A percentile compares a stretch with the other conserved stretches of the same genome.
Evolutionary conservation across 371 early-diverging fungal genomes (phyloP).

Genomic region (Paramicrosporidium saccamoebae): DNA sequence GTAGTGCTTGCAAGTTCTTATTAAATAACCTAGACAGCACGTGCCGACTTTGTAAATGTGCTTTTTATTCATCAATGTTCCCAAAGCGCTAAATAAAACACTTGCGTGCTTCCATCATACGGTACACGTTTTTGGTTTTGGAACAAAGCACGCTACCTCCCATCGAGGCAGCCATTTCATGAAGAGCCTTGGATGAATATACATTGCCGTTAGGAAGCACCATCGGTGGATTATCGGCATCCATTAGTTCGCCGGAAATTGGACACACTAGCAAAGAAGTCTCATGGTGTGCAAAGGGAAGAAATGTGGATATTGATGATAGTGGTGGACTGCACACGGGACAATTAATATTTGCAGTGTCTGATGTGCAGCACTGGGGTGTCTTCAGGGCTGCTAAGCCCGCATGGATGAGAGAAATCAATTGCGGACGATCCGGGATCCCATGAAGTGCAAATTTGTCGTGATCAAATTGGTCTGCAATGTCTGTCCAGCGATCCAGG

Average conservation of each 20-base stretch:
- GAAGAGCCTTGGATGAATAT: slow-evolving; percentile 44
- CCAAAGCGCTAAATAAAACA: slow-evolving; percentile 60
- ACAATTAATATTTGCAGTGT: slow-evolving; percentile 48
- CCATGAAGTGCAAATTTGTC: slow-evolving; percentile 50
- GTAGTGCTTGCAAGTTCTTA: too few relatives aligned
- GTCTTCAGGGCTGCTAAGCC: slow-evolving; percentile 76
- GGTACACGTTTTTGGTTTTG: slow-evolving; percentile 23
- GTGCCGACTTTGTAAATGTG: too few relatives aligned
- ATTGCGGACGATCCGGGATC: slow-evolving; percentile 38
- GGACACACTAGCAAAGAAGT: slow-evolving; percentile 73
- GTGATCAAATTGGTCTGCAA: slow-evolving; percentile 34
- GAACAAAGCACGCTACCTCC: slow-evolving; percentile 45
- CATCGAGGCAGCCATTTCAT: slow-evolving; percentile 36
- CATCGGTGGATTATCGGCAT: slow-evolving; percentile 79
- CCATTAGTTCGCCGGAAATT: slow-evolving; percentile 51
- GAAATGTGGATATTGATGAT: slow-evolving; percentile 31
- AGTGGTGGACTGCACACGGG: slow-evolving; percentile 65
- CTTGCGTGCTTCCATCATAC: slow-evolving; percentile 28
- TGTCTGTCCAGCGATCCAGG: slow-evolving; percentile 28
- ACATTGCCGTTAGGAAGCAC: slow-evolving; percentile 75
- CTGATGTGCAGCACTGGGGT: slow-evolving; percentile 14
- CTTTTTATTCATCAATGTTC: too few relatives aligned
- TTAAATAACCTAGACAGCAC: too few relatives aligned
- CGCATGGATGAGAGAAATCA: slow-evolving; percentile 55
- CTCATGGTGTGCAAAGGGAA: slow-evolving; percentile 66